phyloP scores from a whole-genome alignment of 1,139 yeast species.

The Hyphopichia pseudoburtonii region DNA sequence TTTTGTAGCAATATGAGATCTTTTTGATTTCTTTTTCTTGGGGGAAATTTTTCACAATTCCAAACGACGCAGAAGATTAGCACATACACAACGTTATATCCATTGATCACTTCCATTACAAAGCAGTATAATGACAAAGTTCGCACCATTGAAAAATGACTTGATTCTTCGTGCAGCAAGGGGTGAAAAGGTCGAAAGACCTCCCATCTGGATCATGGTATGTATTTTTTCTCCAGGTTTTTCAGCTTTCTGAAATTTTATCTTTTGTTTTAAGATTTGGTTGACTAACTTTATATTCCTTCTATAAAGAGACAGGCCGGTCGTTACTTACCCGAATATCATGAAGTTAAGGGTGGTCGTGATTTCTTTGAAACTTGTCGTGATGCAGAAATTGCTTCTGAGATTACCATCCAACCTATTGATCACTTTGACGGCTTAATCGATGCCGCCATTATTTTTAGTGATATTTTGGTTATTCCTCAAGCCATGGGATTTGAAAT shows the following conservation, averaged over 20 bases:
- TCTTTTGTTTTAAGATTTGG: background rate
- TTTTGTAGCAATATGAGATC: no score
- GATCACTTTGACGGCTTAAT: conserved; percentile 84
- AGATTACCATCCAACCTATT: conserved; percentile 92
- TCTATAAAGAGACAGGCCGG: conserved; percentile 72
- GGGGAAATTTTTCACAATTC: no score
- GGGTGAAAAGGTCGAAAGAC: conserved; percentile 85
- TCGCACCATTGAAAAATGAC: conserved; percentile 81
- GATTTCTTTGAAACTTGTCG: conserved; percentile 94
- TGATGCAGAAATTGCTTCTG: conserved; percentile 91
- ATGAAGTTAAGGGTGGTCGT: conserved; percentile 78
- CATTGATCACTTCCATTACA: background rate
- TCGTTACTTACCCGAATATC: conserved; percentile 88
- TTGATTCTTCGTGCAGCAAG: conserved; percentile 84
- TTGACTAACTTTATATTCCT: background rate
- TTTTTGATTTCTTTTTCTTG: no score
- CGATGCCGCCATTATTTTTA: conserved; percentile 95
- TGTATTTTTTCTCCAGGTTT: conserved; percentile 17
- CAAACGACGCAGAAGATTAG: no score
- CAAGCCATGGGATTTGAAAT: conserved; percentile 98
- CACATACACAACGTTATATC: no score
- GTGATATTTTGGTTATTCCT: conserved; percentile 93
- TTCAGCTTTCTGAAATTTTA: no score
- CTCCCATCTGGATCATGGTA: conserved; percentile 97
- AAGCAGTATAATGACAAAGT: conserved; percentile 30